phyloP scores from a whole-genome alignment of 345 rosid species.

The Citrus medica region DNA sequence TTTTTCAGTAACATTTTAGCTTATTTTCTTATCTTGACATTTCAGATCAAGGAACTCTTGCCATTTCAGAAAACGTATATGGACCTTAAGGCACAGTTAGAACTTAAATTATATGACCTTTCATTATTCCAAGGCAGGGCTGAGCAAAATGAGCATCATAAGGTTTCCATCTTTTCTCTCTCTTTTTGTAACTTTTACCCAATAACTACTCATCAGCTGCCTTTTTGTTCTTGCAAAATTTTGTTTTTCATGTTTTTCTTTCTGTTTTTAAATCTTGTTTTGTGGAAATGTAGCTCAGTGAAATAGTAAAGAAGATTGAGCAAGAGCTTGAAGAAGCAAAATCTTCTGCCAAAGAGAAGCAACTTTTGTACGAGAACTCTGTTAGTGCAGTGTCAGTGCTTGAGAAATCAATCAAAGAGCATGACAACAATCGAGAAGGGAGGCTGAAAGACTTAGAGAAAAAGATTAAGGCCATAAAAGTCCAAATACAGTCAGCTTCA shows the following conservation, averaged over 20 bases:
- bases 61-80: slow-evolving; percentile 70
- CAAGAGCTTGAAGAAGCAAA: slow-evolving; percentile 75
- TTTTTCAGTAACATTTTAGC: not conserved
- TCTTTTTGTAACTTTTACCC: slow-evolving; percentile 4
- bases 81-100: slow-evolving; percentile 74
- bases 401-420: slow-evolving; percentile 79
- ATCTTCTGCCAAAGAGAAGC: slow-evolving; percentile 61
- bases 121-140: slow-evolving; percentile 86
- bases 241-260: slow-evolving; percentile 8
- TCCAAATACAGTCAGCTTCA: slow-evolving; percentile 65
- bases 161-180: slow-evolving; percentile 46
- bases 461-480: slow-evolving; percentile 60
- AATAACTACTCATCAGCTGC: slow-evolving; percentile 4
- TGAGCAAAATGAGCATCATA: slow-evolving; percentile 96
- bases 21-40: slow-evolving; percentile 27
- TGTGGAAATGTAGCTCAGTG: slow-evolving; percentile 56
- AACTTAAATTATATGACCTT: slow-evolving; percentile 82
- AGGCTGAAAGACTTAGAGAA: slow-evolving; percentile 82
- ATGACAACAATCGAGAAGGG: slow-evolving; percentile 72
- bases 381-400: slow-evolving; percentile 50
- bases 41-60: slow-evolving; percentile 72
- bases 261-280: slow-evolving; percentile 4
- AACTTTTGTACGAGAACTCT: slow-evolving; percentile 49
- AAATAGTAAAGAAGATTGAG: slow-evolving; percentile 77
- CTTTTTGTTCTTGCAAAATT: not conserved